phyloP scores from a whole-genome alignment of 1,284 basidiomycete species.

The Xerocomus minutiporus region DNA sequence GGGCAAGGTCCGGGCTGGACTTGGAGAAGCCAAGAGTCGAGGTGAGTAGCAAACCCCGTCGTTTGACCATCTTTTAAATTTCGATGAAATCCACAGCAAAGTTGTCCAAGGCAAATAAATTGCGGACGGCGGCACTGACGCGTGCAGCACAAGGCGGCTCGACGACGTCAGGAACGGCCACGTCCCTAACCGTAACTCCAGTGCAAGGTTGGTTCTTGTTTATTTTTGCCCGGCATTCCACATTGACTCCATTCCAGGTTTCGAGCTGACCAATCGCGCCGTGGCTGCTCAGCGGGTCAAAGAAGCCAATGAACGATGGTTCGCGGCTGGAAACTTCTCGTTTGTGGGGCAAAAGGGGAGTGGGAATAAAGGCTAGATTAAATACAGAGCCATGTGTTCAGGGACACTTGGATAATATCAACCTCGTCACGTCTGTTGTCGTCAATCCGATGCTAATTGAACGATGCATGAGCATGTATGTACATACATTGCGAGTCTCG shows the following conservation, averaged over 20 bases:
- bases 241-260: slow-evolving; percentile 40
- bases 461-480: slow-evolving; percentile 15
- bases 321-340: slow-evolving; percentile 80
- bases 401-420: not conserved
- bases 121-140: slow-evolving; percentile 80
- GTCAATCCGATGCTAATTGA: slow-evolving; percentile 7
- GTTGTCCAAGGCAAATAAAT: slow-evolving; percentile 93
- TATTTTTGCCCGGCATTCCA: slow-evolving; percentile 4
- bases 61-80: slow-evolving; percentile 3
- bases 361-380: slow-evolving; percentile 20
- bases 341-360: slow-evolving; percentile 69
- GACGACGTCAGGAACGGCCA: slow-evolving; percentile 81
- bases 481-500: slow-evolving; percentile 12
- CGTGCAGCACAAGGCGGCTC: slow-evolving; percentile 60
- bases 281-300: slow-evolving; percentile 77
- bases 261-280: slow-evolving; percentile 85
- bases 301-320: slow-evolving; percentile 92
- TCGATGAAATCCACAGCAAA: slow-evolving; percentile 58
- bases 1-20: slow-evolving; percentile 83
- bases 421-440: not conserved
- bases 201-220: slow-evolving; percentile 70
- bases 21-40: slow-evolving; percentile 83
- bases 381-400: slow-evolving; percentile 1
- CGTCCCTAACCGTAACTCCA: slow-evolving; percentile 91
- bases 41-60: slow-evolving; percentile 45